Evolutionary conservation across 257 asterid species (phyloP).

Genomic region (Jaltomata sinuosa): DNA sequence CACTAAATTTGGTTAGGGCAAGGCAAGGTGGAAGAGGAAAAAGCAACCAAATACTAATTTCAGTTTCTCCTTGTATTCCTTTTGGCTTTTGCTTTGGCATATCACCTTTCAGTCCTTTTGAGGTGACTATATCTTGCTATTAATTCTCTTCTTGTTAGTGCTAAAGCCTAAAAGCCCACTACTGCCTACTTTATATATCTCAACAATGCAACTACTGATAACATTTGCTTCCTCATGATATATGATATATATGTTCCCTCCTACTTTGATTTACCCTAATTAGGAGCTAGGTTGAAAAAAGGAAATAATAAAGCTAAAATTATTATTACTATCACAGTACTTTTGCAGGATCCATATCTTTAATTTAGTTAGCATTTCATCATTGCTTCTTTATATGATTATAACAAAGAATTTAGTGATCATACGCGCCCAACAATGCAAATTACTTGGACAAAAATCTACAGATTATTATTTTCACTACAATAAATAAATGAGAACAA

Average conservation of each 20-base stretch:
- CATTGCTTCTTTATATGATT: background rate
- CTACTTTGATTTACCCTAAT: background rate
- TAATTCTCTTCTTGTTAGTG: slow-evolving; percentile 1
- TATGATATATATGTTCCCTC: background rate
- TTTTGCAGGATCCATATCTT: background rate
- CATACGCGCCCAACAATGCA: no score
- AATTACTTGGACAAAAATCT: background rate
- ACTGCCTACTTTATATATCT: background rate
- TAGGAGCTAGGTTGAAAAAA: background rate
- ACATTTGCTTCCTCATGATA: background rate
- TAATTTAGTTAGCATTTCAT: background rate
- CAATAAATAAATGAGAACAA: background rate
- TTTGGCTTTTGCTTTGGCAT: slow-evolving; percentile 41
- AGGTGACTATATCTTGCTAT: slow-evolving; percentile 17
- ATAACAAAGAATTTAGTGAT: background rate
- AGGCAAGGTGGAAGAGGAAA: background rate
- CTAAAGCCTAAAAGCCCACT: background rate
- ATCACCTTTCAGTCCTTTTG: slow-evolving; percentile 72
- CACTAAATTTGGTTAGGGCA: background rate
- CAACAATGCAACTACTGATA: background rate
- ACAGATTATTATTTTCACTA: background rate
- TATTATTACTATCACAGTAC: background rate
- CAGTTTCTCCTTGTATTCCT: slow-evolving; percentile 4
- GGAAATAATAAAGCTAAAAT: background rate
- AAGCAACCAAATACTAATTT: slow-evolving; percentile 5